Conservation (phyloP, 2,329 filamentous ascomycete species). For the Claviceps quebecensis region DNA sequence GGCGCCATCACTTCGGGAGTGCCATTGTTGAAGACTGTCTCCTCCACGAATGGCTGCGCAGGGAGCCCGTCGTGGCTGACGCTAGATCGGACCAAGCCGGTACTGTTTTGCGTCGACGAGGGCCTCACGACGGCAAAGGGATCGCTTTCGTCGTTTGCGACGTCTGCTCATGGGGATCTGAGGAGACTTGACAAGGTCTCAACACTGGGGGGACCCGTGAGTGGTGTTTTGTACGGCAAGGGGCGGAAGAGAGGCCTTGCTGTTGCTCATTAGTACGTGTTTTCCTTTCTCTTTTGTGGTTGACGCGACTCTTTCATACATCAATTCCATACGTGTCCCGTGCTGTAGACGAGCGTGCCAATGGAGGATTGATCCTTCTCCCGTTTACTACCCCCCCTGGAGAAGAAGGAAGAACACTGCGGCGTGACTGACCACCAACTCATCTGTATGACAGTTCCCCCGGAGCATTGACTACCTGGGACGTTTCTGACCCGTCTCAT, state of each 20-base stretch:
- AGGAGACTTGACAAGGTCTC: slow-evolving; percentile 20
- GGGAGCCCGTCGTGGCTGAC: slow-evolving; percentile 47
- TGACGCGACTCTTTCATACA: neutral
- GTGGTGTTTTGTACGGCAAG: slow-evolving; percentile 28
- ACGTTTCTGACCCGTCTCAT: slow-evolving; percentile 23
- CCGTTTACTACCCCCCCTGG: neutral
- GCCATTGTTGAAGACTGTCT: slow-evolving; percentile 25
- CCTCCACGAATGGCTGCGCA: slow-evolving; percentile 33
- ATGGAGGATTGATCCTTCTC: neutral
- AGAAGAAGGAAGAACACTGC: neutral
- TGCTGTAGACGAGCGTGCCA: neutral
- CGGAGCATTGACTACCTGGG: slow-evolving; percentile 30
- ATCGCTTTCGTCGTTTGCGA: slow-evolving; percentile 28
- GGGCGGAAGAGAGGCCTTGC: slow-evolving; percentile 23
- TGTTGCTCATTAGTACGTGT: slow-evolving; percentile 31
- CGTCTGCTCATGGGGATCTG: slow-evolving; percentile 24
- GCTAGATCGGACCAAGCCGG: slow-evolving; percentile 32
- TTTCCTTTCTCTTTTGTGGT: neutral
- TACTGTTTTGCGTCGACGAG: slow-evolving; percentile 49
- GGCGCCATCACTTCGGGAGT: neutral
- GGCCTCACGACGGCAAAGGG: slow-evolving; percentile 32
- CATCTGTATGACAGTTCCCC: slow-evolving; percentile 16
- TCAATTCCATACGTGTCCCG: neutral
- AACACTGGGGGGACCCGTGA: slow-evolving; percentile 29
- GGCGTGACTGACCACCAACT: neutral